phyloP scores from a whole-genome alignment of 2,329 filamentous ascomycete species.

The Neonectria hederae region DNA sequence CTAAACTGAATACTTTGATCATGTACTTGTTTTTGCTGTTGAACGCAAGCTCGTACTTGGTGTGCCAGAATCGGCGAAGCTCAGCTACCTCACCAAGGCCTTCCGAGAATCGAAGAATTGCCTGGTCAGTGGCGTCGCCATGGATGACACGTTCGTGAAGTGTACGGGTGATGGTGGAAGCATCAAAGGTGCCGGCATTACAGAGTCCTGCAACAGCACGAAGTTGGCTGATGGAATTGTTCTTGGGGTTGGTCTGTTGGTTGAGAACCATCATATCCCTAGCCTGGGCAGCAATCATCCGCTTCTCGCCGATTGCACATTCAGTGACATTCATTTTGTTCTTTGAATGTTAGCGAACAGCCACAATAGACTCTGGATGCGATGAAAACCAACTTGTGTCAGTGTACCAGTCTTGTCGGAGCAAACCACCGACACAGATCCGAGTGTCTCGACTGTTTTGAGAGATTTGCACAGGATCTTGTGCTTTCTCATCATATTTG shows the following conservation, averaged over 20 bases:
- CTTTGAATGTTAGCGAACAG: slow-evolving; percentile 50
- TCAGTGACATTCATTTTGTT: slow-evolving; percentile 80
- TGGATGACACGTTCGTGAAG: slow-evolving; percentile 71
- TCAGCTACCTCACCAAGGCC: slow-evolving; percentile 63
- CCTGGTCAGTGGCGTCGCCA: slow-evolving; percentile 81
- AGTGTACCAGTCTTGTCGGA: slow-evolving; percentile 81
- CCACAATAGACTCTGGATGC: neutral
- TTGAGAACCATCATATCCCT: slow-evolving; percentile 49
- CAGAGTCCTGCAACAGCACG: slow-evolving; percentile 72
- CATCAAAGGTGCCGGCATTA: slow-evolving; percentile 80
- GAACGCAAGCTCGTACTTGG: slow-evolving; percentile 75
- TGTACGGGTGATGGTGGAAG: slow-evolving; percentile 66
- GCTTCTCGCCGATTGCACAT: slow-evolving; percentile 65
- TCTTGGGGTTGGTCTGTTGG: slow-evolving; percentile 38
- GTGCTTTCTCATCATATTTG: slow-evolving; percentile 79
- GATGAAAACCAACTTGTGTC: slow-evolving; percentile 56
- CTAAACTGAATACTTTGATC: slow-evolving; percentile 68
- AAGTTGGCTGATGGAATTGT: slow-evolving; percentile 65
- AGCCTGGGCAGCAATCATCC: slow-evolving; percentile 62
- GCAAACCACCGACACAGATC: slow-evolving; percentile 77
- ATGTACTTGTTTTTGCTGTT: slow-evolving; percentile 89
- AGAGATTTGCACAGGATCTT: slow-evolving; percentile 83
- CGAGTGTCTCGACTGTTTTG: slow-evolving; percentile 80
- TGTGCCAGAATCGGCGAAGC: slow-evolving; percentile 70
- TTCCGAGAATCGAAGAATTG: slow-evolving; percentile 77